A percentile compares a stretch with the other conserved stretches of the same genome.
Conservation (phyloP, 345 rosid species). For the Ailanthus altissimus region DNA sequence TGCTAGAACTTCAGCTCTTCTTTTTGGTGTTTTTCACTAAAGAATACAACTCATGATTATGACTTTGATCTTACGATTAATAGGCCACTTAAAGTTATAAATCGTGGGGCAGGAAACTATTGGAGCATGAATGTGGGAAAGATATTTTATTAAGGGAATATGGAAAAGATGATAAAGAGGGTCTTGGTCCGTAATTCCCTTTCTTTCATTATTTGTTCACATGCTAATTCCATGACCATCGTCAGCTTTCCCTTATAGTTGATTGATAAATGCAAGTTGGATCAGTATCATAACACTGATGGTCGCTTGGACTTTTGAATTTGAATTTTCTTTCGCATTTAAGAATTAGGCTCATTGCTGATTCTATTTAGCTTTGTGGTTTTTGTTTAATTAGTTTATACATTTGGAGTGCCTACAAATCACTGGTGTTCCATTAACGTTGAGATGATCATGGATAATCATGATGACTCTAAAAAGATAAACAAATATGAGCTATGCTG, state of each 20-base stretch:
- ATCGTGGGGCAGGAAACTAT: not conserved
- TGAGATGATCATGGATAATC: not conserved
- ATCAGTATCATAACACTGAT: not conserved
- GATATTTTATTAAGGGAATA: not conserved
- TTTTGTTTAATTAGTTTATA: not conserved
- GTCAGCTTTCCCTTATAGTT: not conserved
- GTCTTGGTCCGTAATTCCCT: not conserved
- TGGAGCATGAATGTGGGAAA: not conserved
- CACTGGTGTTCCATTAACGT: not conserved
- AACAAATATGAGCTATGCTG: not conserved
- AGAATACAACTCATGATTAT: not conserved
- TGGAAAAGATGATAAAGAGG: not conserved
- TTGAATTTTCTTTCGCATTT: not conserved
- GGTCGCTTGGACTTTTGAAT: not conserved
- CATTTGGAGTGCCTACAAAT: not conserved
- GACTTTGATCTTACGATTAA: not conserved
- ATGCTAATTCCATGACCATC: constrained; percentile 1
- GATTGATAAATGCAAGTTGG: not conserved
- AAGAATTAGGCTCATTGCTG: not conserved
- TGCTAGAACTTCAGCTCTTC: not conserved
- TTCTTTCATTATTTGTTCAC: not conserved
- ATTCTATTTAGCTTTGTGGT: not conserved
- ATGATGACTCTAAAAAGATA: not conserved
- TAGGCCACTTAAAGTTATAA: not conserved
- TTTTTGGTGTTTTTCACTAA: not conserved